Evolutionary conservation across 805 yeast species (phyloP).

Genomic region (Saturnispora silvae): DNA sequence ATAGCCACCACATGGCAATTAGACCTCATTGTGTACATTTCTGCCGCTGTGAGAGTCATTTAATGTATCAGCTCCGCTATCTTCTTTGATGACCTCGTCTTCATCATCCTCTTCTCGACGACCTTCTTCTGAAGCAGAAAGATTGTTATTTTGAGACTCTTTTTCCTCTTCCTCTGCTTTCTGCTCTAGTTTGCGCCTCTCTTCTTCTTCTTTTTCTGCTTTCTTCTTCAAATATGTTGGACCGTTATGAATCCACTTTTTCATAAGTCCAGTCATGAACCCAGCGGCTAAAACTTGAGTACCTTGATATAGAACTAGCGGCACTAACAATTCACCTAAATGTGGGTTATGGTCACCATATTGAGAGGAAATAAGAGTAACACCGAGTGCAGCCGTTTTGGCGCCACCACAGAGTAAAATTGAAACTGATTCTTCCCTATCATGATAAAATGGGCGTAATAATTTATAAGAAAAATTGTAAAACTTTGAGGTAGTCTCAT

Average conservation of each 20-base stretch:
- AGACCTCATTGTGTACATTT: too few species aligned
- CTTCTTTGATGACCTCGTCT: too few species aligned
- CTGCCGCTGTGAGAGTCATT: too few species aligned
- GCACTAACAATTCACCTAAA: slow-evolving; percentile 66
- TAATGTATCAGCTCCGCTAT: too few species aligned
- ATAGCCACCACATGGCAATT: too few species aligned
- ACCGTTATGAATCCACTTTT: slow-evolving; percentile 48
- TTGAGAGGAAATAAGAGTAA: slow-evolving; percentile 53
- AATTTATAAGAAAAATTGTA: slow-evolving; percentile 37
- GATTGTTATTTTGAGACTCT: too few species aligned
- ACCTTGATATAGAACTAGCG: slow-evolving; percentile 77
- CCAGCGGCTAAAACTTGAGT: slow-evolving; percentile 82
- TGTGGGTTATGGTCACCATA: slow-evolving; percentile 54
- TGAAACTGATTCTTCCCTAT: slow-evolving; percentile 61
- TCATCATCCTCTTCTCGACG: too few species aligned
- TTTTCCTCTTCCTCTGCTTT: not conserved
- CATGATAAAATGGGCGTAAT: slow-evolving; percentile 59
- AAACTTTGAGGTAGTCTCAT: slow-evolving; percentile 29
- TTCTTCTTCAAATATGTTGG: slow-evolving; percentile 3
- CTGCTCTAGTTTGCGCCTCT: too few species aligned
- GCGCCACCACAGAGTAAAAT: slow-evolving; percentile 88
- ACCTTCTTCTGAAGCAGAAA: too few species aligned
- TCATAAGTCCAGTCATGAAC: slow-evolving; percentile 53
- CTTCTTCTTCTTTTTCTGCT: slow-evolving; percentile 1
- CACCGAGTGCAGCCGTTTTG: slow-evolving; percentile 87